Percentiles rank a stretch among this genome's conserved stretches.
These are phyloP conservation scores for Nakazawaea ishiwadae DNA, from an alignment of 805 yeast species.

Conservation along the genomic window DNA sequence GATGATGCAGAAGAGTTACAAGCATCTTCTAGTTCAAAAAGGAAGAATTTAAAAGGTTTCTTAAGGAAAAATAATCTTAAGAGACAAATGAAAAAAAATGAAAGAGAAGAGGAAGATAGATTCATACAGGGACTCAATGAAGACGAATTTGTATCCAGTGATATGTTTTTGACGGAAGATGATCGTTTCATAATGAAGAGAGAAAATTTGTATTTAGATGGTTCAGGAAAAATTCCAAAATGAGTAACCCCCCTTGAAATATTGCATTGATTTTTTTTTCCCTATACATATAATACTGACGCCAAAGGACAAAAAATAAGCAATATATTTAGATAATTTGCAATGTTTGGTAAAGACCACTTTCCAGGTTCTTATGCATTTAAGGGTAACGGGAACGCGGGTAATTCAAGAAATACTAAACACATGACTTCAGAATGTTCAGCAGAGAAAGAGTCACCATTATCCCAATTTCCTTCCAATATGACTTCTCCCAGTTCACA, in stretches of 20 bases:
- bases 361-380: too few species aligned
- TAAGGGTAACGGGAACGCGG: too few species aligned
- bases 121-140: neutral
- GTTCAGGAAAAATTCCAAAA: too few species aligned
- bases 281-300: too few species aligned
- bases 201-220: conserved; percentile 6
- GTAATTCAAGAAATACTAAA: too few species aligned
- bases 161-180: conserved; percentile 16
- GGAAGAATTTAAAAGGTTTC: neutral
- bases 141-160: conserved; percentile 9
- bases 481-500: neutral
- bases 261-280: too few species aligned
- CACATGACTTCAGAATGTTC: too few species aligned
- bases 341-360: too few species aligned
- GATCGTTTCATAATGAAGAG: conserved; percentile 12
- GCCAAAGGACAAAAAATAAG: too few species aligned
- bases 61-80: neutral
- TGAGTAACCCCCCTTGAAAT: too few species aligned
- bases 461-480: neutral
- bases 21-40: too few species aligned
- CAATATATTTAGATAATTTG: too few species aligned
- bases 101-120: neutral
- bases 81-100: neutral
- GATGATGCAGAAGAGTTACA: neutral
- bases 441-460: neutral